Base-by-base conservation (phyloP, 169 alveolate genomes). In the Plasmodium adleri region DNA sequence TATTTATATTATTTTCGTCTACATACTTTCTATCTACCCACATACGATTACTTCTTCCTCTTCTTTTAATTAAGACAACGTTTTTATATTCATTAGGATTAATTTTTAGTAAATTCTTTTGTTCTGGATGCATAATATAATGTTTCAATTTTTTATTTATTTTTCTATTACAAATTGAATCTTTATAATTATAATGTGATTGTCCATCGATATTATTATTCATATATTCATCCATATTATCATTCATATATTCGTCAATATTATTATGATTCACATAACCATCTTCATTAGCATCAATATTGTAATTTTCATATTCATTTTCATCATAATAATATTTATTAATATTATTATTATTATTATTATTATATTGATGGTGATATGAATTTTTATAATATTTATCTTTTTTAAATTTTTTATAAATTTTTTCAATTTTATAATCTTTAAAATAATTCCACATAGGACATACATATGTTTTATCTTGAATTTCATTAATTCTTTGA, bases 401-500 rank as follows among this genome's bases (percentile, higher is more conserved):
- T 62, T 83, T 83, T 73, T 83, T 83, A 15, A 83, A 70, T 63
- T 71, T 67, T 83, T 70, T 83, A 66, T 83, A 83, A 56, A 83
- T 83, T n/a, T 83, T 83, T 28, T 83, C 91, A 26, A 90, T 90
- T 64, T 95, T 95, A 70, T 92, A 91, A 83, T 95, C 96, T 56
- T 88, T 74, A 12, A 95, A 94, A 59, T 95, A 93, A 50, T 94
- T 90, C 97, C 97, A 95, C 76, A 92, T 83, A 5, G 97, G 97
- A 50, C 96, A 95, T 22, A 94, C 93, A 76, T 95, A 95, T 13
- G 93, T 94, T 13, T 93, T 92, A 73, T 95, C 97, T 15, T 86
- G 85, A 13, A 92, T 80, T 73, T 95, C 97, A 75, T 94, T 94
- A 22, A 96, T 76, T 39, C 92, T 90, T 88, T 95, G 97, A 91